Evolutionary conservation across 176 grass and related monocot species (phyloP), one percentile per base, ranked within the genome.

Genomic region (Areca catechu): DNA sequence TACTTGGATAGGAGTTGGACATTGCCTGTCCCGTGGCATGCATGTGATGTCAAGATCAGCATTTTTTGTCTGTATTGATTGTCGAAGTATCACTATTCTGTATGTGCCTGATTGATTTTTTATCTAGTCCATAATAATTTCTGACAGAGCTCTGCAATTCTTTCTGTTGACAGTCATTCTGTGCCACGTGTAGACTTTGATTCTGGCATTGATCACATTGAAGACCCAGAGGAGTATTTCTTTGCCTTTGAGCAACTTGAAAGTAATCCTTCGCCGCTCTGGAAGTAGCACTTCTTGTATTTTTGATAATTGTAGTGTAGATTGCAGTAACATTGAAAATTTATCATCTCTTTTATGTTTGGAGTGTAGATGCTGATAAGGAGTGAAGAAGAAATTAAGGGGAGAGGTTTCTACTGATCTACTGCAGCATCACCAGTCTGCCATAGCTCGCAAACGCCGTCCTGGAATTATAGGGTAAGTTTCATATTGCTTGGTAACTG

Each of bases 161-260:
- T 76, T 19, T 52, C 67, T 43, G 34, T 71, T 68, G 74, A 52
- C 81, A 89, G 86, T 43, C 61, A 75, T 34, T 12, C 20, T 1
- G 30, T 53, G 56, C 76, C 61, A 51, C 10, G 20, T 54, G 62
- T 85, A 22, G 77, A 89, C 53, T 62, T 56, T 51, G 48, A 48
- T 55, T 75, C 81, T 17, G 12, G 24, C 16, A 19, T 85, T 56
- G 2, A 16, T 24, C 66, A 19, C 10, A 78, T 81, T 48, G 27
- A 54, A 1, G 77, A 89, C 65, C 86, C 86, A 0, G 58, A 69
- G 0, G 62, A 75, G 51, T 85, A 66, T 25, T 89, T 78, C 4
- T 23, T 5, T 15, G 51, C 67, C 14, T 24, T 69, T 75, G 74
- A 67, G 16, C 53, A 21, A 4, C 67, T 85, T 20, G 74, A 89